Conservation (phyloP, 1,139 yeast genomes). For the Candida pseudocylindracea region DNA sequence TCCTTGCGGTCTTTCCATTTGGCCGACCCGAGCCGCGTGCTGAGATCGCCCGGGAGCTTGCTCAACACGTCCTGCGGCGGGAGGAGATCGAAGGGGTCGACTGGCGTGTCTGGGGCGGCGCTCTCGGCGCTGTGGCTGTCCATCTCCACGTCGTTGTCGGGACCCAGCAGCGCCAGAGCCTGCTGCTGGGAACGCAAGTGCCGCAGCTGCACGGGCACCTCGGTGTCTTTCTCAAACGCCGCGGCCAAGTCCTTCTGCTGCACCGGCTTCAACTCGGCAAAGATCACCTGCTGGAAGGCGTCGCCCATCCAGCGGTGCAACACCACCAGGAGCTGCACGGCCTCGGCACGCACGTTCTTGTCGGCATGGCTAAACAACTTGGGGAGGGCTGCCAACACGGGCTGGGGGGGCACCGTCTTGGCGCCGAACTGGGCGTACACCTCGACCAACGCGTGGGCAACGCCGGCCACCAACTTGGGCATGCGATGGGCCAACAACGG, state of each 20-base stretch:
- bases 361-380: conserved; percentile 76
- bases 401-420: conserved; percentile 29
- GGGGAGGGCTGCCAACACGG: conserved; percentile 34
- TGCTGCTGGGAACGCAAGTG: conserved; percentile 26
- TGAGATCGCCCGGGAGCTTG: conserved; percentile 43
- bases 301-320: conserved; percentile 62
- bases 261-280: conserved; percentile 66
- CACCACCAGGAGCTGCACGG: conserved; percentile 47
- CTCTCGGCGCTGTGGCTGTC: neutral
- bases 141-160: conserved; percentile 11
- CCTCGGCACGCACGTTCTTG: conserved; percentile 63
- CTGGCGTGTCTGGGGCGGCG: conserved; percentile 1
- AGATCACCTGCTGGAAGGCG: conserved; percentile 31
- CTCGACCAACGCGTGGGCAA: conserved; percentile 29
- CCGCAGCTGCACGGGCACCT: conserved; percentile 29
- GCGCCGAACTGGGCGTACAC: conserved; percentile 56
- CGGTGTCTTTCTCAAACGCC: conserved; percentile 33
- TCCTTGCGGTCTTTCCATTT: conserved; percentile 92
- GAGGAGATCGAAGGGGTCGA: conserved; percentile 12
- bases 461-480: conserved; percentile 65
- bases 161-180: conserved; percentile 16
- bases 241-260: conserved; percentile 73
- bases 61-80: conserved; percentile 34
- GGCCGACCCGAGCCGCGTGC: conserved; percentile 28
- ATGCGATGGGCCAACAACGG: conserved; percentile 40